These are phyloP conservation scores for Brettanomyces bruxellensis DNA, from an alignment of 805 yeast genomes.

Conservation along the genomic window DNA sequence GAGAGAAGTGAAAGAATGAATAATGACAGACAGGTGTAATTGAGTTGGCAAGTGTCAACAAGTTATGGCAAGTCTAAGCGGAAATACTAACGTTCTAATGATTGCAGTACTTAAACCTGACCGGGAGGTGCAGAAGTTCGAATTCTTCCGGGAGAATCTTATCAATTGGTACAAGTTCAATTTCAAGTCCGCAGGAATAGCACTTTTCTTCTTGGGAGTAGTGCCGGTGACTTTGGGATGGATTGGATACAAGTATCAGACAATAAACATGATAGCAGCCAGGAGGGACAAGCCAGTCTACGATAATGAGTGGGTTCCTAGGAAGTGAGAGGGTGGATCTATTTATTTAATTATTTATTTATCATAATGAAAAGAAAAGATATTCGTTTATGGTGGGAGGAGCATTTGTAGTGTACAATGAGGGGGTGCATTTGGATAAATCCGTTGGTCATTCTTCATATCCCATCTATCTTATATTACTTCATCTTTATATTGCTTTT, in stretches of 20 bases:
- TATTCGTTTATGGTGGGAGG: neutral
- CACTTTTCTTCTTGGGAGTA: slow-evolving; percentile 21
- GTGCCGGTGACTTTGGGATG: slow-evolving; percentile 25
- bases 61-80: too few relatives aligned
- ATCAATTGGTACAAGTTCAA: slow-evolving; percentile 23
- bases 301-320: slow-evolving; percentile 11
- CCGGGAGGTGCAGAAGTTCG: slow-evolving; percentile 22
- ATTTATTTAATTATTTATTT: slow-evolving; percentile 2
- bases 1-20: neutral
- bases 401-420: too few relatives aligned
- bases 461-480: too few relatives aligned
- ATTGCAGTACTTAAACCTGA: slow-evolving; percentile 23
- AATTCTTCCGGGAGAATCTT: slow-evolving; percentile 23
- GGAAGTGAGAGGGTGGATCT: slow-evolving; percentile 8
- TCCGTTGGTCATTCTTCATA: too few relatives aligned
- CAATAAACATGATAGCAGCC: slow-evolving; percentile 17
- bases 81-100: neutral
- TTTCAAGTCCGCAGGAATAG: slow-evolving; percentile 20
- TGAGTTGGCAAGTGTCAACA: too few relatives aligned
- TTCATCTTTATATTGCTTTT: neutral
- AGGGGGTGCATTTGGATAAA: too few relatives aligned
- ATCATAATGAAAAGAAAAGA: neutral
- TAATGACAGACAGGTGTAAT: neutral
- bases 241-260: slow-evolving; percentile 24
- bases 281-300: slow-evolving; percentile 23